Evolutionary conservation across 306 rosid genomes (phyloP).

Genomic region (Prunus campanulata): DNA sequence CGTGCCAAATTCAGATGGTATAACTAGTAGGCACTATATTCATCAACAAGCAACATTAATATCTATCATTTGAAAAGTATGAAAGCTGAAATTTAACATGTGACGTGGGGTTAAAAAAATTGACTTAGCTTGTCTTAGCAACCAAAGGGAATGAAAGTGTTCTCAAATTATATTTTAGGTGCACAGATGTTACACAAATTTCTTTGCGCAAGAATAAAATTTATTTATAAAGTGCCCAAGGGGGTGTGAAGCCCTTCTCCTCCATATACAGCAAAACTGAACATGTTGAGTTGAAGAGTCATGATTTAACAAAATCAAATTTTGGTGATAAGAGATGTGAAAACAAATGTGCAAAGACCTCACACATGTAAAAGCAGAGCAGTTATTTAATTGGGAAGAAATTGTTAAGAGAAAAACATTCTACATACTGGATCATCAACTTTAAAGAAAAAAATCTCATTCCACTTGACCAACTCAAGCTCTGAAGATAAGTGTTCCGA

Average conservation of each 20-base stretch:
- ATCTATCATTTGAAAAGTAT: background rate
- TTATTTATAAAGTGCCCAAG: background rate
- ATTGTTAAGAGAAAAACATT: background rate
- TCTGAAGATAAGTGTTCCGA: slow-evolving; percentile 52
- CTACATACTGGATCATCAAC: slow-evolving; percentile 72
- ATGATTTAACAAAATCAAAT: background rate
- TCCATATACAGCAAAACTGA: too few species aligned
- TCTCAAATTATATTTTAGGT: background rate
- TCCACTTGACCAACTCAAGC: slow-evolving; percentile 76
- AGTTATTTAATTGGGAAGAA: slow-evolving; percentile 2
- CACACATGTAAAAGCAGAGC: background rate
- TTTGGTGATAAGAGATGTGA: background rate
- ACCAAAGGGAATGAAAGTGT: background rate
- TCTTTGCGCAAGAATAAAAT: background rate
- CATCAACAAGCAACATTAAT: background rate
- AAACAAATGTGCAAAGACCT: background rate
- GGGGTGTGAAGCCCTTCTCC: background rate
- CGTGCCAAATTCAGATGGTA: background rate
- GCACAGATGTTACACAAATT: background rate
- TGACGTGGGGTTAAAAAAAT: too few species aligned
- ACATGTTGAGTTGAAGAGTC: background rate
- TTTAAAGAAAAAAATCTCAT: slow-evolving; percentile 93
- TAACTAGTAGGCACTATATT: background rate
- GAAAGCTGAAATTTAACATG: background rate
- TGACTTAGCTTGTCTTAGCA: background rate